Percentiles rank a stretch among this genome's conserved stretches.
These are phyloP conservation scores for Niebla homalea DNA, from an alignment of 495 filamentous ascomycete genomes.

Conservation along the genomic window DNA sequence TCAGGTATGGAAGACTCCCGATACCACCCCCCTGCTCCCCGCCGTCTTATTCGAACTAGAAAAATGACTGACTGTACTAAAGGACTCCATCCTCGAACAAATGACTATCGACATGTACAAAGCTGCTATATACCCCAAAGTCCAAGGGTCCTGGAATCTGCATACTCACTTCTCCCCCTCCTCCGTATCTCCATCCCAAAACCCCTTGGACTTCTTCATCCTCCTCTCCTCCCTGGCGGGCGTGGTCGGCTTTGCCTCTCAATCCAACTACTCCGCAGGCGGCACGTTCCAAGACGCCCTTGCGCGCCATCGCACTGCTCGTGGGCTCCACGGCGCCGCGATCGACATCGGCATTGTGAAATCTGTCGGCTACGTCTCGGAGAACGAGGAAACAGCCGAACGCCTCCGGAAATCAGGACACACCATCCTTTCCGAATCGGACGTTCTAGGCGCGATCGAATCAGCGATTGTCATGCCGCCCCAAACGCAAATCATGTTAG, in stretches of 20 bases:
- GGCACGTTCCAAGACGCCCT: slow-evolving; percentile 46
- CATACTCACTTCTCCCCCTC: slow-evolving; percentile 23
- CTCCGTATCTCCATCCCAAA: neutral
- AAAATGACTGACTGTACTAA: neutral
- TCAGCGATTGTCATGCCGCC: neutral
- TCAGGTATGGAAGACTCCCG: neutral
- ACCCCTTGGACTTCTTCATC: slow-evolving; percentile 51
- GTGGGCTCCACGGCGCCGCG: slow-evolving; percentile 15
- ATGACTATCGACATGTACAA: slow-evolving; percentile 32
- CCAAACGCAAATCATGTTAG: neutral
- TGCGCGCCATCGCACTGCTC: slow-evolving; percentile 14
- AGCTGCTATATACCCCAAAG: slow-evolving; percentile 28
- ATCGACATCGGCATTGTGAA: slow-evolving; percentile 13
- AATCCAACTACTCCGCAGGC: slow-evolving; percentile 51
- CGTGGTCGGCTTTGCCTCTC: slow-evolving; percentile 43
- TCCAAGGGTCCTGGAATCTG: slow-evolving; percentile 37
- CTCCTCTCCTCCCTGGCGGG: slow-evolving; percentile 49
- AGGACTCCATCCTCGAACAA: slow-evolving; percentile 29
- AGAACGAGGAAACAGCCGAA: neutral
- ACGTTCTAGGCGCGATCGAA: neutral
- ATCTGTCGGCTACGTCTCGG: slow-evolving; percentile 8
- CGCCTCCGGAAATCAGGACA: too few species aligned
- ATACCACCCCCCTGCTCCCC: neutral
- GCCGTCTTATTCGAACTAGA: too few species aligned
- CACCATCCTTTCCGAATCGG: too few species aligned